Conservation (phyloP, 139 green algal species). For the Closterium sp. region DNA sequence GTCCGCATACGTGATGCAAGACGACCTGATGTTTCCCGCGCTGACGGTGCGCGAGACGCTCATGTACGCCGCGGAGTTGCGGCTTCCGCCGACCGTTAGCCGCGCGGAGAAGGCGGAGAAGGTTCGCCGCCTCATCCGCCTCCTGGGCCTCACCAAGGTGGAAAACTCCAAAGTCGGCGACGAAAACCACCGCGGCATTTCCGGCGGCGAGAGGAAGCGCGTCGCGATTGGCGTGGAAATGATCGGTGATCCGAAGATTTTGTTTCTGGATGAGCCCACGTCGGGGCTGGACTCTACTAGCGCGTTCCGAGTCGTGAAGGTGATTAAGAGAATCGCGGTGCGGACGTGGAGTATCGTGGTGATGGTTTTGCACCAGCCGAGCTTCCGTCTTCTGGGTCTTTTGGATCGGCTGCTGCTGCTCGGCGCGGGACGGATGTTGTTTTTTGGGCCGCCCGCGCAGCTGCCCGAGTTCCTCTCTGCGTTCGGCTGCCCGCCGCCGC, state of each 20-base stretch:
- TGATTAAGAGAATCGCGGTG: constrained; percentile 52
- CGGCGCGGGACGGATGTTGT: neutral
- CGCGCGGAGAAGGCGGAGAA: constrained; percentile 16
- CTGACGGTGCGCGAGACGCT: constrained; percentile 74
- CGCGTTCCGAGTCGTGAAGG: constrained; percentile 78
- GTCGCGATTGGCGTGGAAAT: constrained; percentile 86
- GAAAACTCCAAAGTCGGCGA: constrained; percentile 88
- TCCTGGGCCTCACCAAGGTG: constrained; percentile 60
- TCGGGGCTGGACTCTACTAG: constrained; percentile 88
- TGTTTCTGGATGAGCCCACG: constrained; percentile 83
- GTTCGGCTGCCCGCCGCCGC: neutral
- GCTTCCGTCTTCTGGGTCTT: constrained; percentile 43
- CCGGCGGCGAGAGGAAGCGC: constrained; percentile 90
- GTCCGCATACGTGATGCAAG: constrained; percentile 52
- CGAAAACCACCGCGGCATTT: constrained; percentile 78
- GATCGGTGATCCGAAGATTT: constrained; percentile 85
- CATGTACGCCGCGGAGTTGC: constrained; percentile 63
- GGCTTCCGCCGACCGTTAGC: constrained; percentile 51
- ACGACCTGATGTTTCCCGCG: constrained; percentile 66
- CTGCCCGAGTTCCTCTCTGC: neutral
- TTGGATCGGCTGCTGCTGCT: constrained; percentile 34
- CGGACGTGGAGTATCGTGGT: constrained; percentile 57
- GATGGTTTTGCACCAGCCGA: constrained; percentile 94
- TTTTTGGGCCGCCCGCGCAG: neutral
- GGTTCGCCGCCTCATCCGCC: constrained; percentile 14